Conservation (phyloP, 192 early-diverging fungal genomes). For the Linnemannia hyalina region DNA sequence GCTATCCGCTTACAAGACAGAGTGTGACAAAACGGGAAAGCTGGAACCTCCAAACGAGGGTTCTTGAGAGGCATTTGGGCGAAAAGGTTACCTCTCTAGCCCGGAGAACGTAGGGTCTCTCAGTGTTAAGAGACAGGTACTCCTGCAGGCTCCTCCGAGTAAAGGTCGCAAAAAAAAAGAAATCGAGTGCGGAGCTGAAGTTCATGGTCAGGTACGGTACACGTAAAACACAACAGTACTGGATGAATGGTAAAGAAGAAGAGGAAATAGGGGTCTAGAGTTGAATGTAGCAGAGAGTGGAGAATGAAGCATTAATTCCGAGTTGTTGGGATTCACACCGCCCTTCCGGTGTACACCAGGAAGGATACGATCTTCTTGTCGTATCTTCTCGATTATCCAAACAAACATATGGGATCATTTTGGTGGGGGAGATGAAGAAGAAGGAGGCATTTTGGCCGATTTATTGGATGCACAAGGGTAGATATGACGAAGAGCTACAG, state of each 20-base stretch:
- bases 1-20: too few relatives aligned
- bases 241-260: background rate
- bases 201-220: conserved; percentile 3
- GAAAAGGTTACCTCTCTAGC: background rate
- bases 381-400: too few relatives aligned
- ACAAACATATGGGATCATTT: too few relatives aligned
- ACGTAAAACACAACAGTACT: background rate
- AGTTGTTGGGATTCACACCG: background rate
- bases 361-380: too few relatives aligned
- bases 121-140: background rate
- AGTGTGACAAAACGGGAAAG: background rate
- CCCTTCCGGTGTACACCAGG: too few relatives aligned
- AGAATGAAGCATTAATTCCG: background rate
- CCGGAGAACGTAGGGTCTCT: background rate
- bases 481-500: background rate
- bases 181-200: background rate
- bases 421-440: background rate
- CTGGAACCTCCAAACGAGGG: background rate
- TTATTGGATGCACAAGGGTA: background rate
- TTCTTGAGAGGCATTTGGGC: conserved; percentile 4
- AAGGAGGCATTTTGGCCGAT: background rate
- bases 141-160: background rate
- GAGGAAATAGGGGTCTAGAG: background rate
- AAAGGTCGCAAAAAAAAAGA: background rate
- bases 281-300: background rate